Base-by-base conservation (phyloP, 257 asterid genomes). In the Solanum boliviense region DNA sequence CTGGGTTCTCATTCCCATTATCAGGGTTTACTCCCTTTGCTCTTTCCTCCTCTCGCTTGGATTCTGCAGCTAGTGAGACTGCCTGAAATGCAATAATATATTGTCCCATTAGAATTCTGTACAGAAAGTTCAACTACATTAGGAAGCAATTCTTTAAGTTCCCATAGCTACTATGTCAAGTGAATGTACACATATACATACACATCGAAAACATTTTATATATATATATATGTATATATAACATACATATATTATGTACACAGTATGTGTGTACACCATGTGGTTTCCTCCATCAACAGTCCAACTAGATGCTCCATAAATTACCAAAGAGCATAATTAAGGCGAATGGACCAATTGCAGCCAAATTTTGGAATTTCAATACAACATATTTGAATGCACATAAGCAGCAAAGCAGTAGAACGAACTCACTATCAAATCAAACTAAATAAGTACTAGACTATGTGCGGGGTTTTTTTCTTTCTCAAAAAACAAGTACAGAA, bases 11-110 rank as follows among this genome's bases (percentile, higher is more conserved):
- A 65, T 79, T 91, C 85, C 91, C 95, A 76, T 88, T 92, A 20
- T 93, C 98, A 11, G 92, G 90, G 90, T 91, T 91, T 76, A 96
- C 90, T 81, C 98, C 98, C 92, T 94, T 95, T 35, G 96, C 99
- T 87, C 93, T 95, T 89, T 96, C 99, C 92, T 95, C 98, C 91
- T 96, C 98, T 84, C 98, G 94, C 91, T 96, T 96, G 52, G 92
- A 89, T 90, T 96, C 99, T 29, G 98, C 97, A 62, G 96, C 97
- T 32, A 93, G 89, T 83, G 95, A 92, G 81, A 93, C 90, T 60
- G 96, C 98, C 99, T 95, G 86, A 71, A 88, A 81, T 44, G 65
- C 84, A 79, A 78, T 39, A n/a, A 78, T 44, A 25, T 44, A 79
- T 39, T 25, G 84, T 73, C 84, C 13, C 65, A 27, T 79, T 29